These are phyloP conservation scores for Hemileccinum rubropunctum DNA, from an alignment of 768 basidiomycete species.

Conservation along the genomic window DNA sequence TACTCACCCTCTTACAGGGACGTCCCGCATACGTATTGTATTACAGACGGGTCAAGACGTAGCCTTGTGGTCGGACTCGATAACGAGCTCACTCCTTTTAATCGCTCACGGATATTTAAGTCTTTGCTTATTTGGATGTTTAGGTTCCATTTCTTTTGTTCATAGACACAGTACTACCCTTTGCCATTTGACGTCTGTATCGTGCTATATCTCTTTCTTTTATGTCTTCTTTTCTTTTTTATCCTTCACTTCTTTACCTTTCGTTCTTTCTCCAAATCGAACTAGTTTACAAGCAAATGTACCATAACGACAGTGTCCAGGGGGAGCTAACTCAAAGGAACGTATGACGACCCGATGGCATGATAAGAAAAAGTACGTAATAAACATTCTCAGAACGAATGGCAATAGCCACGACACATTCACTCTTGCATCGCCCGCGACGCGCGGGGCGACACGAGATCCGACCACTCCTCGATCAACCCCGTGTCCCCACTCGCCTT, in stretches of 20 bases:
- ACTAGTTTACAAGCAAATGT: slow-evolving; percentile 32
- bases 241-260: not conserved
- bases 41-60: slow-evolving; percentile 57
- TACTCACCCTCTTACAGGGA: slow-evolving; percentile 42
- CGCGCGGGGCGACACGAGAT: slow-evolving; percentile 7
- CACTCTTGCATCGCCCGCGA: slow-evolving; percentile 19
- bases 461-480: slow-evolving; percentile 15
- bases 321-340: not conserved
- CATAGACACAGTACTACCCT: slow-evolving; percentile 14
- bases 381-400: too few species aligned
- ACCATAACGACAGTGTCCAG: slow-evolving; percentile 20
- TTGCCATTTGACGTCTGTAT: slow-evolving; percentile 13
- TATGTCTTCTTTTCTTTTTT: not conserved
- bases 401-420: not conserved
- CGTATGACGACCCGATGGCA: not conserved
- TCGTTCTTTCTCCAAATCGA: not conserved
- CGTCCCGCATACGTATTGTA: slow-evolving; percentile 77
- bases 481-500: not conserved
- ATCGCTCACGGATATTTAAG: slow-evolving; percentile 18
- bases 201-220: slow-evolving; percentile 15
- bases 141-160: slow-evolving; percentile 2
- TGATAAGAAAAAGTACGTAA: not conserved
- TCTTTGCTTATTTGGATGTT: slow-evolving; percentile 27
- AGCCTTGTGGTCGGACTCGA: slow-evolving; percentile 3
- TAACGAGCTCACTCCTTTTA: not conserved